phyloP scores from a whole-genome alignment of 768 basidiomycete species.

The Tricholoma sp. region DNA sequence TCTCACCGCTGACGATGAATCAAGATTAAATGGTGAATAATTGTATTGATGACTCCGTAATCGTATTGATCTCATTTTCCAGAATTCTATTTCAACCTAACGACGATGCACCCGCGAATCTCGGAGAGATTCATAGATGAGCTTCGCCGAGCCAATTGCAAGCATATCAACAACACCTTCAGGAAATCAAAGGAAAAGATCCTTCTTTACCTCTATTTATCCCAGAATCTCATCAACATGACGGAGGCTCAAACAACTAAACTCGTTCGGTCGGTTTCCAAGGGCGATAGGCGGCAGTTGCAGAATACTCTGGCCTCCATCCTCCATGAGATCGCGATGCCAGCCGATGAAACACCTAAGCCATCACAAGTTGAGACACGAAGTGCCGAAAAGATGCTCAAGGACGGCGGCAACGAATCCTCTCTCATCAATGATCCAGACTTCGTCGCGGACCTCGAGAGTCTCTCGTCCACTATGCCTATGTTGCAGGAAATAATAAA shows the following conservation, averaged over 20 bases:
- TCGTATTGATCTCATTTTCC: not conserved
- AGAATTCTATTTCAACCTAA: not conserved
- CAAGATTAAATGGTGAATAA: not conserved
- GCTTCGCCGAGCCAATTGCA: slow-evolving; percentile 4
- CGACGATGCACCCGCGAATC: not conserved
- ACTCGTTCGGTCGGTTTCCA: not conserved
- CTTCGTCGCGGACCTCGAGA: not conserved
- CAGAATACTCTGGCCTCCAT: not conserved
- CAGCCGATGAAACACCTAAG: not conserved
- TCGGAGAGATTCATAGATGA: not conserved
- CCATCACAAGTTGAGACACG: not conserved
- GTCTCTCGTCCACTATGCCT: not conserved
- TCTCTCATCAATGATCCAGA: not conserved
- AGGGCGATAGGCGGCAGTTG: not conserved
- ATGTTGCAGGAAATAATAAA: not conserved
- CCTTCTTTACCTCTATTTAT: not conserved
- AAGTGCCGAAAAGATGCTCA: not conserved
- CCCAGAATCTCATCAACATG: not conserved
- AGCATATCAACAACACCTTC: slow-evolving; percentile 20
- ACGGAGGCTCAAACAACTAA: not conserved
- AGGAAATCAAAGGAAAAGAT: slow-evolving; percentile 3
- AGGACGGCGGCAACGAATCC: not conserved
- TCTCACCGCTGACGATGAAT: not conserved
- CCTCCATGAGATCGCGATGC: not conserved
- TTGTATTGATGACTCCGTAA: not conserved